A percentile compares a stretch with the other conserved stretches of the same genome.
These are phyloP conservation scores for Rhizopogon sp. DNA, from an alignment of 768 basidiomycete genomes.

Conservation along the genomic window DNA sequence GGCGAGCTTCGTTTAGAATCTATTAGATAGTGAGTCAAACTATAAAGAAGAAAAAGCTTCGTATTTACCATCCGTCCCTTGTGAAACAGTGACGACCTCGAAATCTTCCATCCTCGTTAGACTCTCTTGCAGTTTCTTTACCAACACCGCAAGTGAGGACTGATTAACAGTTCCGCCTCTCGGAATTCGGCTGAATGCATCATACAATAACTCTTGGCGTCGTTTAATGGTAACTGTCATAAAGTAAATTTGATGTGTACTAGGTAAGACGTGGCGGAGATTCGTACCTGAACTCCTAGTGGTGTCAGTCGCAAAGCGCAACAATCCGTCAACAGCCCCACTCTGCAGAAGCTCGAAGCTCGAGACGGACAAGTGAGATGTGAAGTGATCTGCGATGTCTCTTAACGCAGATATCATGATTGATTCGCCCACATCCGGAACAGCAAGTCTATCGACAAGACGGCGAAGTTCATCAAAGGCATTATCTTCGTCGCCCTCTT, in stretches of 20 bases:
- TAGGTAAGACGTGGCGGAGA: constrained; percentile 2
- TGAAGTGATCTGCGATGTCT: constrained; percentile 78
- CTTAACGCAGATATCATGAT: constrained; percentile 56
- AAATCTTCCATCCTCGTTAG: constrained; percentile 94
- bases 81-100: constrained; percentile 87
- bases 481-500: constrained; percentile 51
- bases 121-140: constrained; percentile 95
- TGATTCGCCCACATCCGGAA: constrained; percentile 52
- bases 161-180: constrained; percentile 40
- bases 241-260: constrained; percentile 4
- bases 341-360: constrained; percentile 96
- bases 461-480: constrained; percentile 59
- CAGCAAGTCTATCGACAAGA: constrained; percentile 62
- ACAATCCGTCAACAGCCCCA: constrained; percentile 83
- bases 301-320: constrained; percentile 75
- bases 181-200: constrained; percentile 62
- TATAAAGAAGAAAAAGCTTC: background rate
- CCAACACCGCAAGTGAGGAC: constrained; percentile 69
- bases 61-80: constrained; percentile 69
- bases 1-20: constrained; percentile 91
- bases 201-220: constrained; percentile 76
- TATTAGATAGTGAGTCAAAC: constrained; percentile 18
- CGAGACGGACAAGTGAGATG: constrained; percentile 75
- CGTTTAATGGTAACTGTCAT: constrained; percentile 52
- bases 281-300: constrained; percentile 36